Percentiles rank a stretch among this genome's conserved stretches.
These are phyloP conservation scores for Cnidoscolus chayamansa DNA, from an alignment of 441 rosid species.

Conservation along the genomic window DNA sequence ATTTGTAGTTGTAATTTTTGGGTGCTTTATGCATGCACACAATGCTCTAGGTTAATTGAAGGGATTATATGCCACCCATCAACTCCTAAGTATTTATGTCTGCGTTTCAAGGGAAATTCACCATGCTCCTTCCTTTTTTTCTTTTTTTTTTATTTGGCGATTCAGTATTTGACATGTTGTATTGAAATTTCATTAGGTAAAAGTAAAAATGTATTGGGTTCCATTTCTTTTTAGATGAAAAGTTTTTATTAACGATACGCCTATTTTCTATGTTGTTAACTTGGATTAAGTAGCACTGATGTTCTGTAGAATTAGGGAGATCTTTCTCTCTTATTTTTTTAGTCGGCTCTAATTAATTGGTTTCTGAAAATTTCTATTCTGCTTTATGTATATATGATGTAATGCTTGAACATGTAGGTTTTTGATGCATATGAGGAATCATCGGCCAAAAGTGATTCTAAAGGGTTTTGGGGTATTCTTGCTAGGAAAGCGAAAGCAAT, in stretches of 20 bases:
- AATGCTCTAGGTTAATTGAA: not conserved
- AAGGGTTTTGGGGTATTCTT: conserved; percentile 90
- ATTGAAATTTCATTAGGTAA: not conserved
- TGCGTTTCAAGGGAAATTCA: no score
- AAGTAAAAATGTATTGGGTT: not conserved
- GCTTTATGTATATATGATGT: not conserved
- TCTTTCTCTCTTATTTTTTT: not conserved
- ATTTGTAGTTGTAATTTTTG: not conserved
- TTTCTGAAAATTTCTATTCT: not conserved
- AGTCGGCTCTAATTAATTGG: not conserved
- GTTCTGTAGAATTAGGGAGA: not conserved
- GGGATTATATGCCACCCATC: no score
- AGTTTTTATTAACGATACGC: not conserved
- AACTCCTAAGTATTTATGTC: not conserved
- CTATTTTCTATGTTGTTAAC: not conserved
- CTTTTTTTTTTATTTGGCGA: no score
- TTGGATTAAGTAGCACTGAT: not conserved
- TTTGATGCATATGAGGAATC: conserved; percentile 65
- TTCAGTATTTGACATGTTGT: not conserved
- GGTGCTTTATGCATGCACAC: not conserved
- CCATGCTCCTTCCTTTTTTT: no score
- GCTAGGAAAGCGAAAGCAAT: conserved; percentile 96
- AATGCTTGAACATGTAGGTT: conserved; percentile 41
- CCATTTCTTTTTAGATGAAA: not conserved
- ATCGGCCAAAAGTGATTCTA: conserved; percentile 40